Percentiles rank a stretch among this genome's conserved stretches.
These are phyloP conservation scores for Penicillium soppii DNA, from an alignment of 495 filamentous ascomycete genomes.

Conservation along the genomic window DNA sequence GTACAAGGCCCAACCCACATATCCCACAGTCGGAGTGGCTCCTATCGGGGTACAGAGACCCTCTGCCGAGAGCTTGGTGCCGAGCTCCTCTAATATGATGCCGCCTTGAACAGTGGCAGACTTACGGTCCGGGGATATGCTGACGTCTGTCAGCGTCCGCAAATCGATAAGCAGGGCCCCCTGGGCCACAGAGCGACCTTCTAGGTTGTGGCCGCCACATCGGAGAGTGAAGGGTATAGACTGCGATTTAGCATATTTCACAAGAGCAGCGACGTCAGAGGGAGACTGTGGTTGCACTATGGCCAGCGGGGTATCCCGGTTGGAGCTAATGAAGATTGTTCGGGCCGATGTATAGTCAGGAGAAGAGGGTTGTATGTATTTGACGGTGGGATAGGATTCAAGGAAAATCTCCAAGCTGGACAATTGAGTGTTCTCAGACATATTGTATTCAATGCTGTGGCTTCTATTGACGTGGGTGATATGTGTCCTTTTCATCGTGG, in stretches of 20 bases:
- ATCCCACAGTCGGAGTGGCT: slow-evolving; percentile 29
- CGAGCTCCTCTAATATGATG: slow-evolving; percentile 26
- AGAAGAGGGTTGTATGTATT: slow-evolving; percentile 21
- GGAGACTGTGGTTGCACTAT: slow-evolving; percentile 33
- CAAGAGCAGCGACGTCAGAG: slow-evolving; percentile 25
- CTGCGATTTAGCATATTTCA: slow-evolving; percentile 18
- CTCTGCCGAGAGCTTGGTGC: slow-evolving; percentile 20
- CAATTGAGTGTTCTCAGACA: background rate
- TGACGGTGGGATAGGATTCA: slow-evolving; percentile 20
- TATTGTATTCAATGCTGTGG: no score
- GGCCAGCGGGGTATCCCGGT: slow-evolving; percentile 21
- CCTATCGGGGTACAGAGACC: slow-evolving; percentile 31
- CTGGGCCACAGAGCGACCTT: slow-evolving; percentile 21
- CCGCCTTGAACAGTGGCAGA: slow-evolving; percentile 37
- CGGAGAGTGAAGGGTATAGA: slow-evolving; percentile 35
- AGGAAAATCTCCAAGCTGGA: slow-evolving; percentile 17
- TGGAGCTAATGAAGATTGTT: slow-evolving; percentile 13
- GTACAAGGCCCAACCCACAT: slow-evolving; percentile 40
- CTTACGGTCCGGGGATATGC: slow-evolving; percentile 19
- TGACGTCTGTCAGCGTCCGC: slow-evolving; percentile 29
- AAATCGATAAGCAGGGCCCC: slow-evolving; percentile 37
- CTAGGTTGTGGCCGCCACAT: slow-evolving; percentile 38
- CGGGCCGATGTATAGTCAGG: slow-evolving; percentile 16
- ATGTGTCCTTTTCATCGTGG: no score
- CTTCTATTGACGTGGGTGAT: no score